Base-by-base conservation (phyloP, 2,329 filamentous ascomycete species). In the Seiridium cupressi region DNA sequence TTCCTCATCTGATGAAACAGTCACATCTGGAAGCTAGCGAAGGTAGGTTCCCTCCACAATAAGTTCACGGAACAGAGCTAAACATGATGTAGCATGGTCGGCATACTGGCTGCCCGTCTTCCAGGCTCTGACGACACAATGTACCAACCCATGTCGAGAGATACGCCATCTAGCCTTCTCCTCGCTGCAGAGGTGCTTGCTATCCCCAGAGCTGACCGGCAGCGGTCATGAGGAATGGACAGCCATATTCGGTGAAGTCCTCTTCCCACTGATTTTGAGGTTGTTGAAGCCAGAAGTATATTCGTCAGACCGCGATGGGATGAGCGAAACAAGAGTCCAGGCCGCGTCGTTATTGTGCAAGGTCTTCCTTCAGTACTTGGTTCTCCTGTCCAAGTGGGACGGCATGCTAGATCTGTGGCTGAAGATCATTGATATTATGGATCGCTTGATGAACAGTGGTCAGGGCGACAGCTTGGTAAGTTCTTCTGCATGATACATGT, bases 31-130 rank as follows among this genome's bases (percentile, higher is more conserved):
- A 97, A 71, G 89, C 85, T 61, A 91, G 83, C 61, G 91, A 97
- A 82, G 90, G 90, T 91, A 76, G 62, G 80, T 65, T 6, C 11
- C 8, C n/a, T 26, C 32, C 3, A 35, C 8, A 9, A n/a, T 13
- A 53, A 9, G 18, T 5, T 5, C 8, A 4, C 4, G 10, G 34
- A 26, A 18, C 38, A n/a, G 9, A 36, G 49, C 72, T 75, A 61
- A 73, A 64, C 66, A 46, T 61, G 67, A 38, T 51, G n/a, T 64
- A 91, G 95, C 95, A 11, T 99, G 95, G 95, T 93, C 92, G 55
- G 92, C 95, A 7, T 99, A 99, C 74, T 99, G 95, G 95, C 89
- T 93, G 11, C 95, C 94, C 1, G 93, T 99, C 34, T 95, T 99
- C 75, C 87, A 92, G 66, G 91, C 92, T 5, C 79, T 99, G 18